phyloP scores from a whole-genome alignment of 2,329 filamentous ascomycete species.

The Didymella keratinophila region DNA sequence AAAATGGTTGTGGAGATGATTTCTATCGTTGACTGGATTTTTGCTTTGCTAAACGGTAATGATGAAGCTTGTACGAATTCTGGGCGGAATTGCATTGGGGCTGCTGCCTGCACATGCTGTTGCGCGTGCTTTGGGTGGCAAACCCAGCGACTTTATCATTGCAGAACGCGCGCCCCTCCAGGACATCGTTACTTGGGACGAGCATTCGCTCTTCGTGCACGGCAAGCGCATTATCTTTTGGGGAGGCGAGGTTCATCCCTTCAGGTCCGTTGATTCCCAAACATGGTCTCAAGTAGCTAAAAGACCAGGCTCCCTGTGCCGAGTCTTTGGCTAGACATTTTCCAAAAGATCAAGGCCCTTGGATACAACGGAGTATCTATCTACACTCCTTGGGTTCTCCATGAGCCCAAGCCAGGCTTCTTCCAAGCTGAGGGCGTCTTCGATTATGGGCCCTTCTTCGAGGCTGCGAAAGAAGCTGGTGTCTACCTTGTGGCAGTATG shows the following conservation, averaged over 20 bases:
- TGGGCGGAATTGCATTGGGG: constrained; percentile 8
- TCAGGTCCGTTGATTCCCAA: constrained; percentile 45
- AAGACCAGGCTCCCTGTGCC: constrained; percentile 63
- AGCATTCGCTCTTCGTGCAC: constrained; percentile 71
- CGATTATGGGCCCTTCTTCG: constrained; percentile 74
- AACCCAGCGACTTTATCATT: constrained; percentile 57
- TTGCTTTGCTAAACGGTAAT: background rate
- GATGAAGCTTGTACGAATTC: constrained; percentile 13
- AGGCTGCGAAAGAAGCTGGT: constrained; percentile 73
- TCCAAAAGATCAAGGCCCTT: constrained; percentile 81
- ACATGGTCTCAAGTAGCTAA: background rate
- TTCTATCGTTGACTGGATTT: background rate
- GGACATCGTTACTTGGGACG: constrained; percentile 72
- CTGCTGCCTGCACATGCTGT: constrained; percentile 7
- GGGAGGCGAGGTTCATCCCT: constrained; percentile 76
- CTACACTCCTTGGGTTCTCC: constrained; percentile 77
- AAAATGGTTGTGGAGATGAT: background rate
- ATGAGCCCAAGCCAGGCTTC: constrained; percentile 73
- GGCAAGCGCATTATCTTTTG: constrained; percentile 74
- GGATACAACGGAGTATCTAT: constrained; percentile 81
- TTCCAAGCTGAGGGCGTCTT: constrained; percentile 77
- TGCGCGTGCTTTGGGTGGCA: constrained; percentile 58
- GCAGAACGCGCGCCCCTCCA: constrained; percentile 59
- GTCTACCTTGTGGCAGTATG: constrained; percentile 73
- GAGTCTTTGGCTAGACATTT: constrained; percentile 71